phyloP scores from a whole-genome alignment of 2,329 filamentous ascomycete species.

The Penicillium sp. region DNA sequence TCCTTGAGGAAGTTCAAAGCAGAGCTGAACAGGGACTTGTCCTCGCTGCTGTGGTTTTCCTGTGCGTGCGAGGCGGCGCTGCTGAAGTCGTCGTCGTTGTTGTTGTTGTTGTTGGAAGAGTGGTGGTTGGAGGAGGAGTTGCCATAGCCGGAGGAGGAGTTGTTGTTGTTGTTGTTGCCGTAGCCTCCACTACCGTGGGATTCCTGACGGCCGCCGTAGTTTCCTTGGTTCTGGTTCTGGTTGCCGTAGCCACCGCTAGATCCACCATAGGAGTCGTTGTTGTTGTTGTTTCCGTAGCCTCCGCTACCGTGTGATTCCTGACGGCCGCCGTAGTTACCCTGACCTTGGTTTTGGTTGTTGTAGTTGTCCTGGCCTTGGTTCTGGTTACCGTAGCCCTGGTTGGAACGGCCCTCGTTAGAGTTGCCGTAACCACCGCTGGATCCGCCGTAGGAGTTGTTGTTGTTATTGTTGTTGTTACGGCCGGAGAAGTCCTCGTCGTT shows the following conservation, averaged over 20 bases:
- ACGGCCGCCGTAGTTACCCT: conserved; percentile 11
- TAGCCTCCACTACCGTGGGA: too few species aligned
- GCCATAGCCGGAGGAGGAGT: too few species aligned
- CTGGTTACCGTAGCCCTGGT: background rate
- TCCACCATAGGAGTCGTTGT: too few species aligned
- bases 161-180: too few species aligned
- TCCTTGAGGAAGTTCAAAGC: conserved; percentile 55
- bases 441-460: conserved; percentile 8
- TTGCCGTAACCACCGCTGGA: conserved; percentile 11
- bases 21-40: conserved; percentile 56
- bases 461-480: conserved; percentile 6
- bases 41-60: conserved; percentile 53
- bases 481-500: conserved; percentile 21
- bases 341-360: conserved; percentile 2
- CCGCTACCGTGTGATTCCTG: too few species aligned
- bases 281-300: background rate
- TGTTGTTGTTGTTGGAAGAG: background rate
- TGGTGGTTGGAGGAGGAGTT: conserved; percentile 14
- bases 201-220: too few species aligned
- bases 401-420: background rate
- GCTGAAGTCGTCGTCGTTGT: conserved; percentile 52
- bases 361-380: background rate
- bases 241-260: too few species aligned
- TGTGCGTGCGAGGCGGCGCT: conserved; percentile 57
- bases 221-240: too few species aligned